A percentile compares a stretch with the other conserved stretches of the same genome.
These are phyloP conservation scores for Mycena sanguinolenta DNA, from an alignment of 768 basidiomycete genomes.

Conservation along the genomic window DNA sequence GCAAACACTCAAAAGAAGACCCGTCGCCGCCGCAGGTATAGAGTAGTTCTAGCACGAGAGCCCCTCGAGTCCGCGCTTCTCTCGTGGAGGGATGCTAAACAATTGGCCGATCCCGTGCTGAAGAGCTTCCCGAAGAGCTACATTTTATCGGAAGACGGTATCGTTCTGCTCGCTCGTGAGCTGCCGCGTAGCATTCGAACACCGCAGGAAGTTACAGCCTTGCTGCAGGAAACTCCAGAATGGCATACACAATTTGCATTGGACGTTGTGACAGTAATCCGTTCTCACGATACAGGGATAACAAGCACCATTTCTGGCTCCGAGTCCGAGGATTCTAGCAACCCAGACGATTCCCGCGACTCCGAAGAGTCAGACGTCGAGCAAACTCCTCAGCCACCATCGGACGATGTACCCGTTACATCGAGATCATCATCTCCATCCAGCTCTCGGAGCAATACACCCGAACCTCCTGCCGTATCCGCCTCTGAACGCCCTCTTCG, in stretches of 20 bases:
- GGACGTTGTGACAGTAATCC: background rate
- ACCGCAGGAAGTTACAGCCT: background rate
- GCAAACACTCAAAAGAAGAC: background rate
- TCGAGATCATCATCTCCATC: too few relatives aligned
- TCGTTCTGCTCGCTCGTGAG: background rate
- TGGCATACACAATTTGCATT: conserved; percentile 14
- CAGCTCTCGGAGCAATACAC: too few relatives aligned
- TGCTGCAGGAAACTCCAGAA: conserved; percentile 9
- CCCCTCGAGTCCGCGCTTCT: background rate
- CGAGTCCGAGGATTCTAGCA: background rate
- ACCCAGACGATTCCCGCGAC: background rate
- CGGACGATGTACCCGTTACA: background rate
- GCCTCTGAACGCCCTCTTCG: too few relatives aligned
- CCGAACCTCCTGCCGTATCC: too few relatives aligned
- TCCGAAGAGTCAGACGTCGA: background rate
- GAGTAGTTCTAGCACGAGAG: background rate
- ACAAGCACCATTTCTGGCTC: background rate
- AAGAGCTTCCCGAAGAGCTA: background rate
- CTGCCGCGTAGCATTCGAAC: background rate
- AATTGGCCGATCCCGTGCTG: background rate
- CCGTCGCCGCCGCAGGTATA: too few relatives aligned
- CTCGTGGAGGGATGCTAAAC: background rate
- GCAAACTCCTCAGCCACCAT: background rate
- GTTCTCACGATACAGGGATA: background rate
- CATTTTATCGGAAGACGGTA: background rate